These are phyloP conservation scores for Dichomitus squalens DNA, from an alignment of 1,284 basidiomycete species.

Conservation along the genomic window DNA sequence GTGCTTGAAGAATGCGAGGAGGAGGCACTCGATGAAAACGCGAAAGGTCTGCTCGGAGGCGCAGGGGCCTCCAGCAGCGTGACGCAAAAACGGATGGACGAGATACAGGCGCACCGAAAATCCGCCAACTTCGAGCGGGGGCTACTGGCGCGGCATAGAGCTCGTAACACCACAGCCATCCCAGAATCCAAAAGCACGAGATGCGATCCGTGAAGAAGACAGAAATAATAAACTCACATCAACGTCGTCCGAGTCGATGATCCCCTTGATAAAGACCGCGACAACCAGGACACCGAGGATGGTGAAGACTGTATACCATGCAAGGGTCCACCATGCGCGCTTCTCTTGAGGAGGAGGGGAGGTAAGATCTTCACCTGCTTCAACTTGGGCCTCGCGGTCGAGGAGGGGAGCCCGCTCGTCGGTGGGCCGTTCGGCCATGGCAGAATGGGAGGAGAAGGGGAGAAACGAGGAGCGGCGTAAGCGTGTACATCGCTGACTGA, in stretches of 20 bases:
- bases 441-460: constrained; percentile 4
- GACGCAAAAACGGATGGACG: too few relatives aligned
- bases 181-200: too few relatives aligned
- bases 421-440: constrained; percentile 13
- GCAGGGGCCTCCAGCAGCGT: too few relatives aligned
- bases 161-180: too few relatives aligned
- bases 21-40: too few relatives aligned
- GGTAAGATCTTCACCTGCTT: constrained; percentile 12
- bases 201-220: too few relatives aligned
- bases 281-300: constrained; percentile 41
- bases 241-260: constrained; percentile 67
- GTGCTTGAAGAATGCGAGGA: too few relatives aligned
- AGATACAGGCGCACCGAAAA: too few relatives aligned
- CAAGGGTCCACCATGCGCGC: constrained; percentile 31
- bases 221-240: constrained; percentile 60
- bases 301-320: constrained; percentile 38
- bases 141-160: too few relatives aligned
- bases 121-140: too few relatives aligned
- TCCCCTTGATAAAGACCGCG: constrained; percentile 64
- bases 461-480: not conserved
- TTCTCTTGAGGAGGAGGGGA: constrained; percentile 26
- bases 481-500: constrained; percentile 13
- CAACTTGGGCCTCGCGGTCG: constrained; percentile 9
- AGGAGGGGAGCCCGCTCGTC: constrained; percentile 22
- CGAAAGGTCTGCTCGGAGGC: too few relatives aligned